Evolutionary conservation across 2,329 filamentous ascomycete species (phyloP).

Genomic region (Apiospora kogelbergensis): DNA sequence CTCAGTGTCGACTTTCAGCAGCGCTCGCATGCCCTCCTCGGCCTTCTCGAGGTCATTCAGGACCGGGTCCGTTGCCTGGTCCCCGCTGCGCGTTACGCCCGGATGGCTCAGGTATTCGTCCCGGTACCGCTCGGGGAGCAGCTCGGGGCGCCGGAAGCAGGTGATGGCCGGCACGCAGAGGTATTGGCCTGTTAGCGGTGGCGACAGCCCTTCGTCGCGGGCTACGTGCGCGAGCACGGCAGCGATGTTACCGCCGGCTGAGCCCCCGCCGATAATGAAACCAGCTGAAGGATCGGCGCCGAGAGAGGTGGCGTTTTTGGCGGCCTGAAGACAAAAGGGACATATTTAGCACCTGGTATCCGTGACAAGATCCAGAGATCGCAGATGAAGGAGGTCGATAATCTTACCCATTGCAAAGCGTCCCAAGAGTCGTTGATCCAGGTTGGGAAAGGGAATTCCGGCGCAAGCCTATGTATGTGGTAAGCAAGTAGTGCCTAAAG

Average conservation of each 20-base stretch:
- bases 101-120: conserved; percentile 27
- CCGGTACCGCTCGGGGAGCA: conserved; percentile 24
- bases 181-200: conserved; percentile 46
- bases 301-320: conserved; percentile 37
- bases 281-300: conserved; percentile 36
- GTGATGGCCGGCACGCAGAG: conserved; percentile 40
- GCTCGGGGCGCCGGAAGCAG: conserved; percentile 18
- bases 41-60: conserved; percentile 14
- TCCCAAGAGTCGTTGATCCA: conserved; percentile 45
- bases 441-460: conserved; percentile 45
- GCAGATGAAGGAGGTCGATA: neutral
- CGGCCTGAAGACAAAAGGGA: conserved; percentile 19
- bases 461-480: conserved; percentile 35
- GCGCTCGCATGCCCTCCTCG: conserved; percentile 3
- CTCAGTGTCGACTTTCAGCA: conserved; percentile 14
- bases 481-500: neutral
- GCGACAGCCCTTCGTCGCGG: conserved; percentile 39
- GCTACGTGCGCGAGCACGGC: conserved; percentile 39
- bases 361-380: neutral
- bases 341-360: neutral
- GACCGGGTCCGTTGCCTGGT: conserved; percentile 19
- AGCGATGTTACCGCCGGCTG: conserved; percentile 43
- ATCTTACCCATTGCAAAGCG: conserved; percentile 41
- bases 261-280: conserved; percentile 24
- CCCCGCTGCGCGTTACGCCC: conserved; percentile 19